A percentile compares a stretch with the other conserved stretches of the same genome.
Conservation (phyloP, 2,329 filamentous ascomycete species). For the Chaetomiaceae sp. region DNA sequence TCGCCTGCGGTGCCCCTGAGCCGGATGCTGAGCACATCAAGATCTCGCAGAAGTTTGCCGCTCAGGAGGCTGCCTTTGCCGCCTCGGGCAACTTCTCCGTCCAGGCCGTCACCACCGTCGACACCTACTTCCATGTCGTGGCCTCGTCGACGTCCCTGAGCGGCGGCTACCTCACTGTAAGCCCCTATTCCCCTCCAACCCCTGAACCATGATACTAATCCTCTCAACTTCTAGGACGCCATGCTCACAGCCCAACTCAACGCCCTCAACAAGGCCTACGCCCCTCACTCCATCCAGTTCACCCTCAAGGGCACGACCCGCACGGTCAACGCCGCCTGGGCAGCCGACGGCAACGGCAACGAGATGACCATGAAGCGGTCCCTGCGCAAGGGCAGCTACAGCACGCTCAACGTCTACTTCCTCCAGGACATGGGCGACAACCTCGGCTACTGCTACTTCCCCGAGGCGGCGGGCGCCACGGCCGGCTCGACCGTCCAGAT, state of each 20-base stretch:
- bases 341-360: conserved; percentile 33
- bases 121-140: conserved; percentile 35
- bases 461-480: conserved; percentile 29
- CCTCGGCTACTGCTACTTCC: conserved; percentile 47
- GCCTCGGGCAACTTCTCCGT: conserved; percentile 22
- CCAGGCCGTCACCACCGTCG: conserved; percentile 28
- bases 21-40: conserved; percentile 27
- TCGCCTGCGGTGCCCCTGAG: conserved; percentile 27
- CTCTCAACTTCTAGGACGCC: conserved; percentile 31
- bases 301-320: conserved; percentile 36
- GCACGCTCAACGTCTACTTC: conserved; percentile 46
- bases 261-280: conserved; percentile 43
- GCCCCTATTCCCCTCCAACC: no score
- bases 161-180: conserved; percentile 37
- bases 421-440: conserved; percentile 34
- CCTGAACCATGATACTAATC: conserved; percentile 4
- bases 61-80: conserved; percentile 23
- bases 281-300: conserved; percentile 42
- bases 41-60: conserved; percentile 23
- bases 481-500: conserved; percentile 30
- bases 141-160: conserved; percentile 26
- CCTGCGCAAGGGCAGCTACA: conserved; percentile 40
- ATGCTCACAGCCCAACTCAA: conserved; percentile 39
- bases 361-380: conserved; percentile 42
- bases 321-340: conserved; percentile 45